Base-by-base conservation (phyloP, 1,139 yeast genomes). In the Candida tunisiensis region DNA sequence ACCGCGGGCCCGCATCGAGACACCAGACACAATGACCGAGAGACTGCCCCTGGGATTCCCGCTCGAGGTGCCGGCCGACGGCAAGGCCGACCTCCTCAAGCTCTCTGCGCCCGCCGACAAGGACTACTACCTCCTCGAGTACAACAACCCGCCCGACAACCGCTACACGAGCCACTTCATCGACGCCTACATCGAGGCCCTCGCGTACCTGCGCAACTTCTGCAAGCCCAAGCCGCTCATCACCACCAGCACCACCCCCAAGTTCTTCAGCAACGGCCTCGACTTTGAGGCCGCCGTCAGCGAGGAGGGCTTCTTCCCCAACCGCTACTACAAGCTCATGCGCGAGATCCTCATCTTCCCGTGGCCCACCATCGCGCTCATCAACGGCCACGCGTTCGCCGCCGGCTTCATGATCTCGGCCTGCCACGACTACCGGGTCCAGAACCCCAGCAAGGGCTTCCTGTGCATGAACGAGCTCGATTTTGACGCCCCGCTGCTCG, bases 321-420 rank as follows among this genome's bases (percentile, higher is more conserved):
- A 43, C 21, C 29, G 35, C 19, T 47, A 47, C 36, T 51, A 46
- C 36, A 45, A 50, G 13, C 32, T 51, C 21, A 41, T 52, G 47
- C 35, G 45, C 16, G 43, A 45, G 4, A 33, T 50, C 17, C 33
- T 53, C 23, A 47, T 44, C 34, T 54, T 47, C 35, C 60, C 59
- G 7, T 47, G 52, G 45, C 60, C 60, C 3, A 51, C 57, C 3
- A 39, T 54, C 16, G 60, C 60, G 4, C 32, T 44, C 18, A 39
- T 53, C 26, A 53, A 52, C 30, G 60, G 60, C 22, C 60, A 54
- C 31, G 55, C 52, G 4, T 54, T 54, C 37, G 60, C 60, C 2
- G 60, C 56, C 2, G 60, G 57, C 2, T 52, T 53, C 31, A 47
- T 53, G 45, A 27, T 51, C 25, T 53, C 56, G 3, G 44, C 49